Conservation (phyloP, 2,329 filamentous ascomycete genomes). For the Aspergillus pseudoglaucus region DNA sequence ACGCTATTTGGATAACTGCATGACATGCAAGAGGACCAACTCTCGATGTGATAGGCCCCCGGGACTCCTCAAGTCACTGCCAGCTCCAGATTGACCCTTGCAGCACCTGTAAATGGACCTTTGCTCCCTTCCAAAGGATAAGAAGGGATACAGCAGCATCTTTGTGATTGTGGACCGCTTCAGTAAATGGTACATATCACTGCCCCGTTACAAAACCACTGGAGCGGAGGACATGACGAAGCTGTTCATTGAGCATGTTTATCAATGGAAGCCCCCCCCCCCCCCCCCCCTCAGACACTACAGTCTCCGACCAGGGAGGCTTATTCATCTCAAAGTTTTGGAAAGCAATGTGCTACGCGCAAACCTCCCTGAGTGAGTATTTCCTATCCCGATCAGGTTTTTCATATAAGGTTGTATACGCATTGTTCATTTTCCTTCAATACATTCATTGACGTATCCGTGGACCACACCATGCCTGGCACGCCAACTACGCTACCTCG, state of each 20-base stretch:
- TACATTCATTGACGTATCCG: not conserved
- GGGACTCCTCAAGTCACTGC: too few species aligned
- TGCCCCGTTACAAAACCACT: not conserved
- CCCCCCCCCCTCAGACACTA: too few species aligned
- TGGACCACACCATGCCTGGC: not conserved
- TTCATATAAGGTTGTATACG: not conserved
- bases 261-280: not conserved
- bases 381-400: not conserved
- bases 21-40: too few species aligned
- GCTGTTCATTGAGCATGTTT: not conserved
- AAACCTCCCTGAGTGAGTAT: too few species aligned
- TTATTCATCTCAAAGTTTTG: not conserved
- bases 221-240: not conserved
- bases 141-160: not conserved
- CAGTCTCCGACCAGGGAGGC: not conserved
- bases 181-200: not conserved
- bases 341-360: not conserved
- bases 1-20: too few species aligned
- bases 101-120: not conserved
- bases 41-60: too few species aligned
- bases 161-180: not conserved
- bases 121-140: not conserved
- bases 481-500: not conserved
- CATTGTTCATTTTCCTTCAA: not conserved
- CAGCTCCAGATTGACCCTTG: not conserved